A percentile compares a stretch with the other conserved stretches of the same genome.
Conservation (phyloP, 1,139 yeast genomes). For the Scheffersomyces insectosa region DNA sequence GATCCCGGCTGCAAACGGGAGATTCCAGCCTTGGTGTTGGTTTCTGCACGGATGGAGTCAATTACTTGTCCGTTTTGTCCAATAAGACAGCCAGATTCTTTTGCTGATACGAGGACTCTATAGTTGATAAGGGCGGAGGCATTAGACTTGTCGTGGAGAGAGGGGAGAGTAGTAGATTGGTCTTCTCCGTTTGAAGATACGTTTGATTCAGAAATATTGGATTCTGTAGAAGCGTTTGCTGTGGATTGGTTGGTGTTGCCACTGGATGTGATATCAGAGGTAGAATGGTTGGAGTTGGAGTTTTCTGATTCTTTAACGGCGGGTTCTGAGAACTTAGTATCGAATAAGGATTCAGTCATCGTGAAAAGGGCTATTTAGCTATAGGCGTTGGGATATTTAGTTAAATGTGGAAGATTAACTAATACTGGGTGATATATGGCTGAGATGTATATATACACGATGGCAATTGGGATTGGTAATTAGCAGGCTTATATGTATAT, state of each 20-base stretch:
- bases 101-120: slow-evolving; percentile 76
- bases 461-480: too few species aligned
- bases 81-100: slow-evolving; percentile 89
- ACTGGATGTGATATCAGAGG: neutral
- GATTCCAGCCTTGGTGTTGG: slow-evolving; percentile 86
- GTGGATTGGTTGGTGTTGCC: neutral
- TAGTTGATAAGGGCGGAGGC: slow-evolving; percentile 49
- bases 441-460: too few species aligned
- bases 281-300: slow-evolving; percentile 3
- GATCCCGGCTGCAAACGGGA: slow-evolving; percentile 81
- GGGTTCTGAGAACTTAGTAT: slow-evolving; percentile 34
- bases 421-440: too few species aligned
- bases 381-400: too few species aligned
- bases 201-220: slow-evolving; percentile 9
- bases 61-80: slow-evolving; percentile 86
- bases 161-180: slow-evolving; percentile 28
- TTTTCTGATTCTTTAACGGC: slow-evolving; percentile 2
- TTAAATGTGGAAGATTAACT: too few species aligned
- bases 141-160: slow-evolving; percentile 29
- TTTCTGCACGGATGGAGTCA: slow-evolving; percentile 72
- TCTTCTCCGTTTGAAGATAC: slow-evolving; percentile 6
- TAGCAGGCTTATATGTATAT: too few species aligned
- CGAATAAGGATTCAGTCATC: slow-evolving; percentile 47
- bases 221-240: slow-evolving; percentile 1
- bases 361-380: neutral